phyloP scores from a whole-genome alignment of 257 asterid genomes.

The Ballota nigra region DNA sequence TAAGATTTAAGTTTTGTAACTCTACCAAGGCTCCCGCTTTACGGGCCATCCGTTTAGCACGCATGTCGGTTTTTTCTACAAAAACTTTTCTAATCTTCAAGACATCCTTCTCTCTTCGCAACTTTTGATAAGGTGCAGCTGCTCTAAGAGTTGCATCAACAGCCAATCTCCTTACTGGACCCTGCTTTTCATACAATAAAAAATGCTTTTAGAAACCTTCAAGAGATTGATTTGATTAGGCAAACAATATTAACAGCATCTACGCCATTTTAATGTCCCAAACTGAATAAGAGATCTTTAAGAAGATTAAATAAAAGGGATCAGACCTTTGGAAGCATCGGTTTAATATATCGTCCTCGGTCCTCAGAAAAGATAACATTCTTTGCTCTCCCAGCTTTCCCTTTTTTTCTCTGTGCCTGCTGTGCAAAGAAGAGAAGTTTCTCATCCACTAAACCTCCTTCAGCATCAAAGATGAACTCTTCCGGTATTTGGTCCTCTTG shows the following conservation, averaged over 20 bases:
- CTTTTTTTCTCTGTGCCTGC: slow-evolving; percentile 85
- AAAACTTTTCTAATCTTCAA: slow-evolving; percentile 69
- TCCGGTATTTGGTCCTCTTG: slow-evolving; percentile 93
- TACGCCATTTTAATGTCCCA: slow-evolving; percentile 4
- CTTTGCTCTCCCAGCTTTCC: slow-evolving; percentile 98
- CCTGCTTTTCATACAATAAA: slow-evolving; percentile 47
- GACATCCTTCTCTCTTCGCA: slow-evolving; percentile 82
- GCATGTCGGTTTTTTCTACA: slow-evolving; percentile 94
- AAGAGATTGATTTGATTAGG: not conserved
- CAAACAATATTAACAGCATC: slow-evolving; percentile 3
- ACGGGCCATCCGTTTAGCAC: slow-evolving; percentile 99
- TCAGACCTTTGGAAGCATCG: slow-evolving; percentile 96
- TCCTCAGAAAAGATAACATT: slow-evolving; percentile 96
- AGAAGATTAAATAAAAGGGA: slow-evolving; percentile 16
- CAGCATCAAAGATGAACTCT: slow-evolving; percentile 95
- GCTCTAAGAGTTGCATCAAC: slow-evolving; percentile 99
- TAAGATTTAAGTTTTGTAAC: slow-evolving; percentile 13
- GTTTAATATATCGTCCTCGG: slow-evolving; percentile 94
- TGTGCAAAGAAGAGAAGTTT: slow-evolving; percentile 98
- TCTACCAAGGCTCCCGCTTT: slow-evolving; percentile 99
- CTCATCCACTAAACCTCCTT: slow-evolving; percentile 95
- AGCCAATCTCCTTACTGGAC: slow-evolving; percentile 95
- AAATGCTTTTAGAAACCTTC: not conserved
- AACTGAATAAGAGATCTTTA: not conserved
- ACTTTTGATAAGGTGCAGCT: slow-evolving; percentile 98